Percentiles rank a stretch among this genome's conserved stretches.
Evolutionary conservation across 331 rosid genomes (phyloP).

Genomic region (Erythrophleum ivorense): DNA sequence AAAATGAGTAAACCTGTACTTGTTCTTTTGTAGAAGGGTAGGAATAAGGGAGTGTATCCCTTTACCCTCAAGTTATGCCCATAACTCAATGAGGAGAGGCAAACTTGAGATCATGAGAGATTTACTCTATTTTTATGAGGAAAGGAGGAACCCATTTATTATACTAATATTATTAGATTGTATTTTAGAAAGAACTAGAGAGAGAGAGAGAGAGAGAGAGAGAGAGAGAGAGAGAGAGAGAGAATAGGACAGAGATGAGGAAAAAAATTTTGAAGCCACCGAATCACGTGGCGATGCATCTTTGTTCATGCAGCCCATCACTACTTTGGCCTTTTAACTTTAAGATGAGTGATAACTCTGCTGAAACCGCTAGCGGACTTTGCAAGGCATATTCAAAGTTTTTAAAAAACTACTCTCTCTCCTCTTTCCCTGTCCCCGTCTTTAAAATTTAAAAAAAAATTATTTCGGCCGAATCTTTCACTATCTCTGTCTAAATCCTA

Average conservation of each 20-base stretch:
- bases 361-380: constrained; percentile 48
- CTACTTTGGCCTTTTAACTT: constrained; percentile 41
- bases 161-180: background rate
- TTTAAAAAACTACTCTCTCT: background rate
- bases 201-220: too few species aligned
- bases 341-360: constrained; percentile 9
- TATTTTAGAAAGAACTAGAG: background rate
- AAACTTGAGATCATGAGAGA: background rate
- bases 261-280: constrained; percentile 35
- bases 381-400: constrained; percentile 42
- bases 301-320: constrained; percentile 61
- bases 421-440: background rate
- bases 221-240: too few species aligned
- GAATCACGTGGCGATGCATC: constrained; percentile 61
- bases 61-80: constrained; percentile 45
- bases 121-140: constrained; percentile 14
- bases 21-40: background rate
- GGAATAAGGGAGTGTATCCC: constrained; percentile 20
- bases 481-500: constrained; percentile 22
- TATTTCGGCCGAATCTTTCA: constrained; percentile 9
- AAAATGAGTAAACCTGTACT: background rate
- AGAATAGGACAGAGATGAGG: constrained; percentile 23
- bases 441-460: background rate
- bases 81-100: background rate
- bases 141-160: constrained; percentile 6